Evolutionary conservation across 441 rosid species (phyloP).

Genomic region (Corymbia calophylla): DNA sequence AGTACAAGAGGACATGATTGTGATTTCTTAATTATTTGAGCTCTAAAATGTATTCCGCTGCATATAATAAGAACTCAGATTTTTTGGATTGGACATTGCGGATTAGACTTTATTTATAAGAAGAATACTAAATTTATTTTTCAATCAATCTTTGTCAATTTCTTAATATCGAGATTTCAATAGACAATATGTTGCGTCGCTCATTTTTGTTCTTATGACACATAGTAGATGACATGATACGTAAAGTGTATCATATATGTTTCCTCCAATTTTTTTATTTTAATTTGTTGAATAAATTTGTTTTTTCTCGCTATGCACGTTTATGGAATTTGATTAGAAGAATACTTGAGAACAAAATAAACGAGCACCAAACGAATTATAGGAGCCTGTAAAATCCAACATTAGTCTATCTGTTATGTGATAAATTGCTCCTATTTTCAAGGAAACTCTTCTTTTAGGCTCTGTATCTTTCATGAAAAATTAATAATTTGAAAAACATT

Average conservation of each 20-base stretch:
- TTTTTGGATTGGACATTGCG: background rate
- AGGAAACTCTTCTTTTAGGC: too few species aligned
- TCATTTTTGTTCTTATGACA: background rate
- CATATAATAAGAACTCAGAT: background rate
- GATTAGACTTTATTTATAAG: background rate
- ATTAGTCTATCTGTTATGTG: too few species aligned
- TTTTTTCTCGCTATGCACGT: background rate
- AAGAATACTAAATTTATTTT: background rate
- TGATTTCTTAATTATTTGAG: background rate
- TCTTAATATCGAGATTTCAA: background rate
- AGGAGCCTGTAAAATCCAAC: too few species aligned
- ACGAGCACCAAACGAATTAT: too few species aligned
- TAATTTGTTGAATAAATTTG: background rate
- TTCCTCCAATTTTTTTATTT: background rate
- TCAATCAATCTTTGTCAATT: background rate
- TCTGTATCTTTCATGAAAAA: too few species aligned
- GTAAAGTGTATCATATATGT: background rate
- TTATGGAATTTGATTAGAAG: too few species aligned
- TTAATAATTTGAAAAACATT: too few species aligned
- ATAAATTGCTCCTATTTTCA: too few species aligned
- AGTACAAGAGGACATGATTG: background rate
- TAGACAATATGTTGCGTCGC: background rate
- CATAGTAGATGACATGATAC: background rate
- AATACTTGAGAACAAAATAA: too few species aligned
- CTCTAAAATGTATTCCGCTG: background rate